These are phyloP conservation scores for Pseudohyphozyma bogoriensis DNA, from an alignment of 768 basidiomycete species.

Conservation along the genomic window DNA sequence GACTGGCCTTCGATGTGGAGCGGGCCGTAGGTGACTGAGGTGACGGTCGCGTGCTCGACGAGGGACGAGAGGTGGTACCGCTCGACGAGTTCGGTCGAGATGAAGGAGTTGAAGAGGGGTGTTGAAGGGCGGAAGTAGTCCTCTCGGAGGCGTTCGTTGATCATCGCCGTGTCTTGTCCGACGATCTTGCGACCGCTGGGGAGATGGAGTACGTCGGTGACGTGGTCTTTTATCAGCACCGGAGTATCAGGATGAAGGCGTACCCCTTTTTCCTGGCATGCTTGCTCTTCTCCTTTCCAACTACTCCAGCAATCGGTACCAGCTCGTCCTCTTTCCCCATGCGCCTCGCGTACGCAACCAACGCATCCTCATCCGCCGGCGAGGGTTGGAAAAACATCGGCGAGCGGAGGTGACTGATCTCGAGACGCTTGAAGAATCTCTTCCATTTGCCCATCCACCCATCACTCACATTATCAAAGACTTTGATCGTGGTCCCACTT, in stretches of 20 bases:
- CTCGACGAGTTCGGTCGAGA: slow-evolving; percentile 20
- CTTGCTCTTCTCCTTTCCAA: slow-evolving; percentile 31
- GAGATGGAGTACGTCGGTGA: neutral
- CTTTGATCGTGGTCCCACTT: slow-evolving; percentile 4
- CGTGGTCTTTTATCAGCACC: neutral
- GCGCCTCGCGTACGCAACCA: slow-evolving; percentile 27
- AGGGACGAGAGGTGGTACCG: slow-evolving; percentile 24
- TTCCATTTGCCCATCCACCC: slow-evolving; percentile 25
- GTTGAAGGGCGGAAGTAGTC: slow-evolving; percentile 33
- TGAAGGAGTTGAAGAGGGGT: slow-evolving; percentile 26
- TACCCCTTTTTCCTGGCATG: slow-evolving; percentile 29
- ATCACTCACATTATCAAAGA: slow-evolving; percentile 21
- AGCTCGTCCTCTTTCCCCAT: slow-evolving; percentile 23
- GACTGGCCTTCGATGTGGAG: slow-evolving; percentile 18
- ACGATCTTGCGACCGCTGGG: neutral
- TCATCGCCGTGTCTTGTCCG: slow-evolving; percentile 13
- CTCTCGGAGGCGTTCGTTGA: slow-evolving; percentile 31
- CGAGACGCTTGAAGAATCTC: slow-evolving; percentile 22
- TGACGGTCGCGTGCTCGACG: slow-evolving; percentile 17
- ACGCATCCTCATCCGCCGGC: slow-evolving; percentile 30
- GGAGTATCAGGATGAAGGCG: neutral
- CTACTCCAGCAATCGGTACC: slow-evolving; percentile 27
- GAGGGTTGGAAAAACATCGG: slow-evolving; percentile 33
- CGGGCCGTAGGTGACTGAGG: slow-evolving; percentile 3
- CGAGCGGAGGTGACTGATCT: slow-evolving; percentile 28